A percentile compares a stretch with the other conserved stretches of the same genome.
Evolutionary conservation across 129 eudicot species (phyloP).

Genomic region (Centella asiatica): DNA sequence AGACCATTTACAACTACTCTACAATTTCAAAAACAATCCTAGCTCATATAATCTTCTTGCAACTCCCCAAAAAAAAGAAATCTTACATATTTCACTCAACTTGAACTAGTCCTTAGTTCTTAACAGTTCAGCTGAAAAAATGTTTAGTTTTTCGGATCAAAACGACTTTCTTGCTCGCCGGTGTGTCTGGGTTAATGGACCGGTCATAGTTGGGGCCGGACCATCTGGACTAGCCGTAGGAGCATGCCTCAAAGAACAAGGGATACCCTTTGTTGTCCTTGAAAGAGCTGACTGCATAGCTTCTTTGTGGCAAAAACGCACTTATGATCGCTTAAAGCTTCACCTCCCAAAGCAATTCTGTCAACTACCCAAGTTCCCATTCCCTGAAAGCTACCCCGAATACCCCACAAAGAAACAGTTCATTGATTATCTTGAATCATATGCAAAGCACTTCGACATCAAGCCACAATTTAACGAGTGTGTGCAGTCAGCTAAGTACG

Average conservation of each 20-base stretch:
- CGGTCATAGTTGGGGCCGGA: conserved; percentile 87
- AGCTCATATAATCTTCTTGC: background rate
- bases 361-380: conserved; percentile 70
- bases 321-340: conserved; percentile 72
- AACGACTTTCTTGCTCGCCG: conserved; percentile 35
- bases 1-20: background rate
- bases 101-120: conserved; percentile 1
- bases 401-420: conserved; percentile 74
- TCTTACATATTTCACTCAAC: background rate
- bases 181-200: conserved; percentile 93
- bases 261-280: conserved; percentile 57
- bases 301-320: conserved; percentile 80
- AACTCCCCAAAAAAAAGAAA: background rate
- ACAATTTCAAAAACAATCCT: background rate
- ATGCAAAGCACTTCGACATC: conserved; percentile 51
- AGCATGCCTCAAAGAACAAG: conserved; percentile 71
- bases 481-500: conserved; percentile 75
- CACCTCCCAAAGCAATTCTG: conserved; percentile 92
- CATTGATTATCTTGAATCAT: conserved; percentile 67
- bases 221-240: conserved; percentile 85
- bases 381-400: conserved; percentile 76
- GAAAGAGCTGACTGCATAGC: conserved; percentile 87
- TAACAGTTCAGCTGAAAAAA: conserved; percentile 12
- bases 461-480: conserved; percentile 70
- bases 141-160: conserved; percentile 41